Percentiles rank a stretch among this genome's conserved stretches.
Conservation (phyloP, 2,329 filamentous ascomycete genomes). For the Coniochaeta prunicola region DNA sequence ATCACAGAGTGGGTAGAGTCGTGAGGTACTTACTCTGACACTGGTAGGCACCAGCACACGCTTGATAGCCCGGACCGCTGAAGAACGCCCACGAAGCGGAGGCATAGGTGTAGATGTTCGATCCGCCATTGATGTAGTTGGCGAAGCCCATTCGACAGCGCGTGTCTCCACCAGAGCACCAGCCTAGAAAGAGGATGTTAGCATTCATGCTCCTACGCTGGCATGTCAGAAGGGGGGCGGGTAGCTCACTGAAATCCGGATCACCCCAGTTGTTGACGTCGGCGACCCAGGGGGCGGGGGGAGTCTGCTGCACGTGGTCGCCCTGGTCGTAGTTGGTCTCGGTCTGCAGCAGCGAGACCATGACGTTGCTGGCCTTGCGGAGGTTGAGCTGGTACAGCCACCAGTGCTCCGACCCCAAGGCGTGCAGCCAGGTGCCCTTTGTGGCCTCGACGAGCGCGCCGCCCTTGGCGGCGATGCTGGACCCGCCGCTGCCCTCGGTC, state of each 20-base stretch:
- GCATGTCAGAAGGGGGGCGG: background rate
- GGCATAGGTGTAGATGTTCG: constrained; percentile 31
- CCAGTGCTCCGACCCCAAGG: constrained; percentile 47
- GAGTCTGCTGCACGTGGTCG: constrained; percentile 25
- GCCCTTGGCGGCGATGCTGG: constrained; percentile 40
- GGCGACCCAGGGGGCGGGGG: constrained; percentile 30
- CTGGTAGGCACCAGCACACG: constrained; percentile 21
- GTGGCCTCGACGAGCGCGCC: constrained; percentile 37
- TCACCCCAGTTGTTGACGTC: constrained; percentile 29
- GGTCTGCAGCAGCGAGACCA: constrained; percentile 42
- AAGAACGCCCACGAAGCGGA: constrained; percentile 37
- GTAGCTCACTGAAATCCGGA: constrained; percentile 24
- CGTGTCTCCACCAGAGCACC: constrained; percentile 27
- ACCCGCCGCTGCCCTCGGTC: constrained; percentile 35
- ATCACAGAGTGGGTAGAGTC: background rate
- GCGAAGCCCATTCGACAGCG: constrained; percentile 34
- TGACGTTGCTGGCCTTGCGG: constrained; percentile 38
- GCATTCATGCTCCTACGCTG: background rate
- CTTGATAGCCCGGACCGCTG: constrained; percentile 28
- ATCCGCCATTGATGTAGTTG: constrained; percentile 34
- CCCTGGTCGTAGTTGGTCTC: constrained; percentile 46
- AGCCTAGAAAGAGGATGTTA: constrained; percentile 10
- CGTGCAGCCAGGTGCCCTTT: constrained; percentile 42
- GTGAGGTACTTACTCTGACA: constrained; percentile 22
- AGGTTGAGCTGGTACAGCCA: constrained; percentile 52